These are phyloP conservation scores for Erodium trifolium DNA, from an alignment of 441 rosid genomes.

Conservation along the genomic window DNA sequence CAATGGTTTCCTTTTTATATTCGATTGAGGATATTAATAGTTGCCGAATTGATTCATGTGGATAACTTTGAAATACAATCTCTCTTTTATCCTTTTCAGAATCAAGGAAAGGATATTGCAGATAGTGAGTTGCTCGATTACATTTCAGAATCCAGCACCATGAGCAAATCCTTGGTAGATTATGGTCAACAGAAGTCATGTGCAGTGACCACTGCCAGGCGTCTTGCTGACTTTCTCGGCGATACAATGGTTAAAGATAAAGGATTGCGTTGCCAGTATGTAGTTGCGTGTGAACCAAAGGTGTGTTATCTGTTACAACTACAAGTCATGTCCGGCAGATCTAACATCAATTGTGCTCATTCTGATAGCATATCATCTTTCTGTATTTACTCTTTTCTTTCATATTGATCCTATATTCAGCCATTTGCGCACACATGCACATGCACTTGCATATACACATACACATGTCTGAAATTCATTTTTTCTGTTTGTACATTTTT, in stretches of 20 bases:
- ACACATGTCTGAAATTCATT: slow-evolving; percentile 2
- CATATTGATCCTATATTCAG: background rate
- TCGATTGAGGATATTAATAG: slow-evolving; percentile 8
- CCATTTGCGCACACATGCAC: background rate
- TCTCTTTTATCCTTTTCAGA: slow-evolving; percentile 39
- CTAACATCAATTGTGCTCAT: background rate
- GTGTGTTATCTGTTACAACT: slow-evolving; percentile 36
- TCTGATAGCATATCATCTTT: background rate
- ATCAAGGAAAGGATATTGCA: slow-evolving; percentile 84
- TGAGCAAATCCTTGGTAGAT: slow-evolving; percentile 96
- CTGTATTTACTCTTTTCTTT: background rate
- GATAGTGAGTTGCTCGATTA: slow-evolving; percentile 94
- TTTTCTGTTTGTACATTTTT: slow-evolving; percentile 15
- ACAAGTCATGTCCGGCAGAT: slow-evolving; percentile 6
- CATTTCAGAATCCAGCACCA: slow-evolving; percentile 98
- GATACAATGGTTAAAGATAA: slow-evolving; percentile 94
- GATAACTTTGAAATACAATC: slow-evolving; percentile 16
- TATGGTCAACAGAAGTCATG: slow-evolving; percentile 97
- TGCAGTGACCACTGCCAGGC: slow-evolving; percentile 97
- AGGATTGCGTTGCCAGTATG: slow-evolving; percentile 96
- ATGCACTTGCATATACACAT: background rate
- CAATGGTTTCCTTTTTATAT: background rate
- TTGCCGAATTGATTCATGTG: slow-evolving; percentile 8
- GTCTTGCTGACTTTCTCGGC: slow-evolving; percentile 94
- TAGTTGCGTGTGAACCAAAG: slow-evolving; percentile 93